A percentile compares a stretch with the other conserved stretches of the same genome.
Conservation (phyloP, 306 rosid species). For the Trichosanthes cucumerina region DNA sequence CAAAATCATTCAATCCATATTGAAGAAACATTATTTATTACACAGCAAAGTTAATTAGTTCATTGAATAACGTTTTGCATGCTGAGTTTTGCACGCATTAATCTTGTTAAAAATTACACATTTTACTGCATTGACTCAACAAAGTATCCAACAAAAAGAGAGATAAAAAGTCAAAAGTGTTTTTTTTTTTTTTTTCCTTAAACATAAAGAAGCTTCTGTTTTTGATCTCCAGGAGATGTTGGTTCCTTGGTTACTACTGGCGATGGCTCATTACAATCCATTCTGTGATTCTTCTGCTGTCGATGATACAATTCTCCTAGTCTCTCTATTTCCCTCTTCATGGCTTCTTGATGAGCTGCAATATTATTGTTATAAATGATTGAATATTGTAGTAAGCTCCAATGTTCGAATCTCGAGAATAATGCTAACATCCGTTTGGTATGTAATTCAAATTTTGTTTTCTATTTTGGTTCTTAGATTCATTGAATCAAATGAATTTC, state of each 20-base stretch:
- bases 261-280: constrained; percentile 40
- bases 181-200: background rate
- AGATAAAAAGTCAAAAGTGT: background rate
- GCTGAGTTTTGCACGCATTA: too few relatives aligned
- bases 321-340: constrained; percentile 95
- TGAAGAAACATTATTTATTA: too few relatives aligned
- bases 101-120: too few relatives aligned
- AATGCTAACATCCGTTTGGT: too few relatives aligned
- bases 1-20: too few relatives aligned
- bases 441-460: too few relatives aligned
- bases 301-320: constrained; percentile 67
- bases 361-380: background rate
- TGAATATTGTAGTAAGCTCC: too few relatives aligned
- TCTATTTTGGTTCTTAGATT: too few relatives aligned
- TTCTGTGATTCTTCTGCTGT: constrained; percentile 56
- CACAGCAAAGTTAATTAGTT: too few relatives aligned
- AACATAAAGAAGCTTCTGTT: constrained; percentile 51
- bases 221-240: constrained; percentile 25
- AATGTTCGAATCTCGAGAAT: too few relatives aligned
- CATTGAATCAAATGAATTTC: too few relatives aligned
- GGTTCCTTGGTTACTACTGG: constrained; percentile 24
- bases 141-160: background rate
- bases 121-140: background rate
- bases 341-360: constrained; percentile 95
- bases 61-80: too few relatives aligned